Evolutionary conservation across 441 rosid species (phyloP), one percentile per base, ranked within the genome.

Genomic region (Sinapis alba): DNA sequence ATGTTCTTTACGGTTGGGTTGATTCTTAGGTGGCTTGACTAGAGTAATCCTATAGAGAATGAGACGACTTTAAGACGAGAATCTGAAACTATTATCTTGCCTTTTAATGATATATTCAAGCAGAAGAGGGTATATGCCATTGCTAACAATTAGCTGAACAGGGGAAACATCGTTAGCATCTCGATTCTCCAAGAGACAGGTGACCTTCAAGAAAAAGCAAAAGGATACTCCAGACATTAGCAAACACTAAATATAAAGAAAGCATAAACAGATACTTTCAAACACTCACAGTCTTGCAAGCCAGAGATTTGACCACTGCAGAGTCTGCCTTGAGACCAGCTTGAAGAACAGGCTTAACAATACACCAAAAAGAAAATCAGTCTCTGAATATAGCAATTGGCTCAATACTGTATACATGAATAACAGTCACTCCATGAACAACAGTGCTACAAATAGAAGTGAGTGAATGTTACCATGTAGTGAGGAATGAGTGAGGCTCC

Each of bases 401-500:
- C 8, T 27, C 30, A 19, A 45, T 1, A 24, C 3, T 7, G 10
- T 1, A 19, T 4, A 50, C 43, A 45, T 9, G n/a, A 18, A 65
- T 43, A 51, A 30, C 16, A 36, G 41, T 32, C 21, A 38, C 51
- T n/a, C 19, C 19, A 45, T 3, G 26, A 60, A 16, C 12, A 65
- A n/a, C 5, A 18, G 7, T 1, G 24, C 26, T 24, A 28, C 2
- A 54, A n/a, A 36, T 50, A 28, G 16, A 72, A 62, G 12, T 24
- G 8, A 0, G 20, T 15, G 61, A 66, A 68, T 9, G 28, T 43
- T 84, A 92, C 97, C 99, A 89, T 82, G 65, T 84, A 88, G 6
- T 85, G 89, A 26, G 96, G 95, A 66, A 94, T 89, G 28, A 90
- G 80, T 32, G 93, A 89, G 43, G 94, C 90, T 2, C 97, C 97